Percentiles rank a stretch among this genome's conserved stretches.
Conservation (phyloP, 192 early-diverging fungal species). For the Backusella liffmaniae region DNA sequence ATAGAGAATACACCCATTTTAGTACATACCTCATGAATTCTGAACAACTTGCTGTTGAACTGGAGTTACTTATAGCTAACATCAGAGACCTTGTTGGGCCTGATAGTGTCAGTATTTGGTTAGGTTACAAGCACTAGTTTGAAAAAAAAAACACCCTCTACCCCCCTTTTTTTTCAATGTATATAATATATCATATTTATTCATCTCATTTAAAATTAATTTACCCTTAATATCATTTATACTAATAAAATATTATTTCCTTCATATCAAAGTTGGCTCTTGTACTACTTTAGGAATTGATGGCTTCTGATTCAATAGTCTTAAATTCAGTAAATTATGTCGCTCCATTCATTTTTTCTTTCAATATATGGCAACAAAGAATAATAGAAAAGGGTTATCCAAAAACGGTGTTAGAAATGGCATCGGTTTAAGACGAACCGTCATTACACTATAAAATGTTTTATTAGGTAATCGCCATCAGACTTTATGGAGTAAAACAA, state of each 20-base stretch:
- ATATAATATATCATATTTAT: background rate
- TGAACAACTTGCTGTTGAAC: slow-evolving; percentile 37
- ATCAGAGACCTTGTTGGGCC: slow-evolving; percentile 34
- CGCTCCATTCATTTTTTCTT: too few species aligned
- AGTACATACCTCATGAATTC: slow-evolving; percentile 41
- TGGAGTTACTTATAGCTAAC: slow-evolving; percentile 28
- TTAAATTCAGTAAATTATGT: too few species aligned
- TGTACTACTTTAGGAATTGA: background rate
- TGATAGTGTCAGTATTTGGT: slow-evolving; percentile 30
- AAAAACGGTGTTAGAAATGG: background rate
- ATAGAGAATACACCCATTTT: slow-evolving; percentile 34
- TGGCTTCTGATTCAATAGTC: too few species aligned
- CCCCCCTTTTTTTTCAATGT: background rate
- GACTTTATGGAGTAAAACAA: background rate
- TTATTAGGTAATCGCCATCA: background rate
- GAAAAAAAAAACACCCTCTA: background rate
- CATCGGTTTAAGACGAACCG: background rate
- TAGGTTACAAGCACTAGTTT: slow-evolving; percentile 19
- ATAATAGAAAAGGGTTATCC: too few species aligned
- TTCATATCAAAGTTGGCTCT: background rate
- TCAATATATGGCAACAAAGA: too few species aligned
- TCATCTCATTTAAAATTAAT: background rate
- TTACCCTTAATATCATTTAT: background rate
- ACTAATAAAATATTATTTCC: background rate
- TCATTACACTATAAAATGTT: background rate